Conservation (phyloP, 139 green algal genomes). For the Volvox africanus region DNA sequence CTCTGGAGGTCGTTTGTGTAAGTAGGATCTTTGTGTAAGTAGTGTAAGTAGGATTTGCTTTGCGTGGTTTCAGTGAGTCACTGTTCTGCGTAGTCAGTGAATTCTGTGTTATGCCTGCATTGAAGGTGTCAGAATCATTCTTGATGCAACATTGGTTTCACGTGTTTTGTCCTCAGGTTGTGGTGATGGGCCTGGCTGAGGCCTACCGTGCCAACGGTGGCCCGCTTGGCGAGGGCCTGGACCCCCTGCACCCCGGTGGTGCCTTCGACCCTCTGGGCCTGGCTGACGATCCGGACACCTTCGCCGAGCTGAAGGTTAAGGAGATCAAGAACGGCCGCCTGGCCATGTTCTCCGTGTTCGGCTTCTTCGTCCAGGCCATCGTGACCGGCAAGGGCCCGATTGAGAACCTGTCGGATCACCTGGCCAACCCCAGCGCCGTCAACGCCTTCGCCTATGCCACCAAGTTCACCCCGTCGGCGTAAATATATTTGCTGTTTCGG, state of each 20-base stretch:
- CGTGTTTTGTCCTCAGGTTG: constrained; percentile 55
- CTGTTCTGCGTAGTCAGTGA: too few species aligned
- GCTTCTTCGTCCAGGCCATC: constrained; percentile 91
- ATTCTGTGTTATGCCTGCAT: too few species aligned
- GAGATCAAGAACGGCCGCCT: constrained; percentile 89
- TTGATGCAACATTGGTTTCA: too few species aligned
- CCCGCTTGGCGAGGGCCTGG: constrained; percentile 80
- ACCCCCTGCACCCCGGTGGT: constrained; percentile 65
- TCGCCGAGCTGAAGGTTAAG: constrained; percentile 88
- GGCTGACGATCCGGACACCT: constrained; percentile 90
- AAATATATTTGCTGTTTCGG: background rate
- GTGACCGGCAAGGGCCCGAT: constrained; percentile 83
- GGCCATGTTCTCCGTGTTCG: constrained; percentile 90
- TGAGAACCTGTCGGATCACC: constrained; percentile 83
- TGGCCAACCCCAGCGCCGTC: constrained; percentile 78
- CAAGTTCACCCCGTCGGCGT: constrained; percentile 70
- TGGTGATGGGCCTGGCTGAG: constrained; percentile 94
- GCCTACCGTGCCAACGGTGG: constrained; percentile 93
- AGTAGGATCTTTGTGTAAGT: too few species aligned
- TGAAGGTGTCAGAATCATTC: too few species aligned
- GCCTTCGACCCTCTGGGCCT: constrained; percentile 93
- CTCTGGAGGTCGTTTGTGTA: too few species aligned
- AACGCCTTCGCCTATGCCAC: constrained; percentile 86
- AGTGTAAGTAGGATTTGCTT: too few species aligned
- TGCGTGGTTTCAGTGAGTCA: too few species aligned